These are phyloP conservation scores for Cercospora sojina DNA, from an alignment of 2,329 filamentous ascomycete species.

Conservation along the genomic window DNA sequence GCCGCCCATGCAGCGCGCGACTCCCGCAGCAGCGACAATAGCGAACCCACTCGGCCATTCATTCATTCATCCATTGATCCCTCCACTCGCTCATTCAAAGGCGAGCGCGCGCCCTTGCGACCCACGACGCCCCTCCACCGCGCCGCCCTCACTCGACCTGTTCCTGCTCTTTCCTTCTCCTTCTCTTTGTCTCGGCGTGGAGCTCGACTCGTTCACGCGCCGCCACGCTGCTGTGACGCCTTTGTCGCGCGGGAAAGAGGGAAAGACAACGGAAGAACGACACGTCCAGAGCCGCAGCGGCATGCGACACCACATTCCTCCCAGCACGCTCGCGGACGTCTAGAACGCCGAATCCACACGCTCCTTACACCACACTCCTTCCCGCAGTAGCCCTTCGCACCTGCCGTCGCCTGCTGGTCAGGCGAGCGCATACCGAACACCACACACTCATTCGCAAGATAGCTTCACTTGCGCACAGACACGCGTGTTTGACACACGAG, in stretches of 20 bases:
- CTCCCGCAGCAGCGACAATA: not conserved
- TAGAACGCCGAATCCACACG: constrained; percentile 16
- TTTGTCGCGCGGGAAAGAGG: constrained; percentile 11
- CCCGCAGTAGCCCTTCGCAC: constrained; percentile 1
- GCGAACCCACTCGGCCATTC: not conserved
- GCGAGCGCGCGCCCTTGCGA: constrained; percentile 3
- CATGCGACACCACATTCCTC: constrained; percentile 22
- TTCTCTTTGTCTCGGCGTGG: not conserved
- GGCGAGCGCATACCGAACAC: constrained; percentile 11
- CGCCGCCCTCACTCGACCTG: not conserved
- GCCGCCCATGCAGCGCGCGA: not conserved
- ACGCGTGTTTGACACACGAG: not conserved
- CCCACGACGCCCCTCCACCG: not conserved
- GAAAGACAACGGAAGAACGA: not conserved
- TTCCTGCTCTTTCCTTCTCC: not conserved
- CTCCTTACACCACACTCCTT: constrained; percentile 13
- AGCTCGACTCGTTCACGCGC: not conserved
- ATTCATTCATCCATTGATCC: not conserved
- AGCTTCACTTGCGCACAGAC: not conserved
- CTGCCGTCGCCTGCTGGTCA: constrained; percentile 25
- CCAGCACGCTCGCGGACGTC: constrained; percentile 15
- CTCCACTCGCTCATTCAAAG: not conserved
- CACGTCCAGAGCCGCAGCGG: not conserved
- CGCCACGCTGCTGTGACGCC: not conserved
- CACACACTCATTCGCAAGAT: constrained; percentile 2